Conservation (phyloP, 1,284 basidiomycete species). For the Tetrapyrgos nigripes region DNA sequence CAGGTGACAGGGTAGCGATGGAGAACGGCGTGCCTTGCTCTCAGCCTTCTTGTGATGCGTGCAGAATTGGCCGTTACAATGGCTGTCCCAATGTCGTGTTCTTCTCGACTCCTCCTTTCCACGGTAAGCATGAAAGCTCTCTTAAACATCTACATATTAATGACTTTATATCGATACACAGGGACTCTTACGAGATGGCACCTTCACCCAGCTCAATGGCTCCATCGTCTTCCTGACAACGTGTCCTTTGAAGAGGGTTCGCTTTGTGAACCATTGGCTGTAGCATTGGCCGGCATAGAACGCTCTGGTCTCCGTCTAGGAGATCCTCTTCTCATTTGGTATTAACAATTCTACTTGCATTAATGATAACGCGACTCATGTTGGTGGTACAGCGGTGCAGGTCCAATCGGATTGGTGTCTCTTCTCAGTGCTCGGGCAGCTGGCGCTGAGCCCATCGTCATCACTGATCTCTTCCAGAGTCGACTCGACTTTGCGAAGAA, state of each 20-base stretch:
- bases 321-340: conserved; percentile 66
- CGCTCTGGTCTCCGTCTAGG: conserved; percentile 65
- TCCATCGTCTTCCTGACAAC: conserved; percentile 62
- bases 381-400: conserved; percentile 61
- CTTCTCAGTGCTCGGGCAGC: conserved; percentile 83
- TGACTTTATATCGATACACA: conserved; percentile 26
- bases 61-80: conserved; percentile 65
- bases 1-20: conserved; percentile 69
- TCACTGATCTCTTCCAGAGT: conserved; percentile 81
- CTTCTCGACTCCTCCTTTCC: conserved; percentile 71
- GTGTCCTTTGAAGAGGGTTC: conserved; percentile 70
- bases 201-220: conserved; percentile 68
- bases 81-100: conserved; percentile 68
- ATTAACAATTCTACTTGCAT: background rate
- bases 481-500: conserved; percentile 84
- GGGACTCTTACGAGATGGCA: conserved; percentile 67
- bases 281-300: conserved; percentile 68
- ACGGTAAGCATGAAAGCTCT: conserved; percentile 54
- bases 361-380: background rate
- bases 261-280: conserved; percentile 66
- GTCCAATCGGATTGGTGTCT: conserved; percentile 85
- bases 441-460: conserved; percentile 79
- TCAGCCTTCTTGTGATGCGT: conserved; percentile 60
- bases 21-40: conserved; percentile 70
- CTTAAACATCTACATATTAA: conserved; percentile 5